These are phyloP conservation scores for Xylaria digitata DNA, from an alignment of 2,329 filamentous ascomycete genomes.

Conservation along the genomic window DNA sequence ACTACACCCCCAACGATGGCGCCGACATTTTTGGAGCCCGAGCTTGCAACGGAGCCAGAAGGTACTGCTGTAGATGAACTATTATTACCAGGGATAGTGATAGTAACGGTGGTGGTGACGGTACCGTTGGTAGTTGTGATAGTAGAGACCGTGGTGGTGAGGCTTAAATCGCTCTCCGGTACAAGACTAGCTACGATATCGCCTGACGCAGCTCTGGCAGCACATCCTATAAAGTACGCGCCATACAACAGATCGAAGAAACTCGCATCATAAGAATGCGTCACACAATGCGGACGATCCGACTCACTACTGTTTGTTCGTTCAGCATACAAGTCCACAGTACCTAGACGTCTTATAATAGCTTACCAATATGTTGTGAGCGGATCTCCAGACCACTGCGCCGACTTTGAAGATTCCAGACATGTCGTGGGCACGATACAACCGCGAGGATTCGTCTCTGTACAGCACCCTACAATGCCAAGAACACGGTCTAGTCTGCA, in stretches of 20 bases:
- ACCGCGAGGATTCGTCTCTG: slow-evolving; percentile 35
- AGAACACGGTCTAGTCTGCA: slow-evolving; percentile 39
- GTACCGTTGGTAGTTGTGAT: slow-evolving; percentile 33
- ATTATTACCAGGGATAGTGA: slow-evolving; percentile 29
- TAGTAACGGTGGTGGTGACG: slow-evolving; percentile 40
- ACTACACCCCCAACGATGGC: slow-evolving; percentile 48
- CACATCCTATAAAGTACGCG: slow-evolving; percentile 47
- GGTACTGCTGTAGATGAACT: slow-evolving; percentile 35
- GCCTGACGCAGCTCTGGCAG: slow-evolving; percentile 39
- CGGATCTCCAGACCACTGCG: slow-evolving; percentile 37
- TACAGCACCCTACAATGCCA: slow-evolving; percentile 48
- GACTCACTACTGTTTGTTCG: slow-evolving; percentile 40
- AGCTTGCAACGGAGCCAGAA: slow-evolving; percentile 15
- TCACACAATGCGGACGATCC: slow-evolving; percentile 46
- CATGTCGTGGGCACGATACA: slow-evolving; percentile 48
- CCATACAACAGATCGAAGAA: slow-evolving; percentile 46
- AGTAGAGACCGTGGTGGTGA: slow-evolving; percentile 25
- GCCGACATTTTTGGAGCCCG: slow-evolving; percentile 39
- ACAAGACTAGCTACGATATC: slow-evolving; percentile 43
- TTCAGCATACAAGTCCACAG: slow-evolving; percentile 34
- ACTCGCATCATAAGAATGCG: slow-evolving; percentile 45
- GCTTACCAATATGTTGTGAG: slow-evolving; percentile 46
- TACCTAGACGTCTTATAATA: slow-evolving; percentile 6
- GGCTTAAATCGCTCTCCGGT: slow-evolving; percentile 10
- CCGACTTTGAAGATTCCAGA: slow-evolving; percentile 41